Evolutionary conservation across 495 filamentous ascomycete genomes (phyloP).

Genomic region (Neurospora intermedia): DNA sequence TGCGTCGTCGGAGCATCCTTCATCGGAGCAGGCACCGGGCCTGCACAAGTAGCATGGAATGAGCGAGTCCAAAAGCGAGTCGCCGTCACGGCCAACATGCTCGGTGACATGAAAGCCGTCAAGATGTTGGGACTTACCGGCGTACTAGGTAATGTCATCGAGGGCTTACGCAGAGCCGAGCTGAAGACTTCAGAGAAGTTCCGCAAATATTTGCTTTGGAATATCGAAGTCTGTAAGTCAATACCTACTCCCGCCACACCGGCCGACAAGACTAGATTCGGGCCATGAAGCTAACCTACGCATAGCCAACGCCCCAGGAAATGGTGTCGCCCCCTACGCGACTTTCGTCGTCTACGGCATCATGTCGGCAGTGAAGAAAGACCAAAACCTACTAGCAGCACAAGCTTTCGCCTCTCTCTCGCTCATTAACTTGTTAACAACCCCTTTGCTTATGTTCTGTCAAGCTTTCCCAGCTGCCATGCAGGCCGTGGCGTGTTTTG

Average conservation of each 20-base stretch:
- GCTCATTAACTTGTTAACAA: conserved; percentile 43
- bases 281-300: neutral
- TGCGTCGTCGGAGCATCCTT: conserved; percentile 4
- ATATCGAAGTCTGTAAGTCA: conserved; percentile 9
- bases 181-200: conserved; percentile 44
- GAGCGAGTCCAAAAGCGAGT: conserved; percentile 27
- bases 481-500: conserved; percentile 46
- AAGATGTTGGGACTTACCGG: conserved; percentile 31
- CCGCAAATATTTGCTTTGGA: conserved; percentile 31
- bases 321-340: conserved; percentile 25
- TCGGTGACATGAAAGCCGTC: conserved; percentile 32
- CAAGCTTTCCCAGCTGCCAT: conserved; percentile 41
- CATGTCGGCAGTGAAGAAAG: conserved; percentile 9
- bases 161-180: conserved; percentile 40
- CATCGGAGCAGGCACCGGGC: conserved; percentile 25
- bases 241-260: neutral
- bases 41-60: conserved; percentile 27
- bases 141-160: conserved; percentile 23
- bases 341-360: conserved; percentile 20
- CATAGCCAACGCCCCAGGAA: conserved; percentile 20
- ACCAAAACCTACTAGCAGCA: conserved; percentile 30
- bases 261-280: neutral
- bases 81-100: conserved; percentile 23
- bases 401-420: conserved; percentile 47
- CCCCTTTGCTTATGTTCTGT: conserved; percentile 42